Evolutionary conservation across 129 eudicot genomes (phyloP).

Genomic region (carrot (Daucus carota)): DNA sequence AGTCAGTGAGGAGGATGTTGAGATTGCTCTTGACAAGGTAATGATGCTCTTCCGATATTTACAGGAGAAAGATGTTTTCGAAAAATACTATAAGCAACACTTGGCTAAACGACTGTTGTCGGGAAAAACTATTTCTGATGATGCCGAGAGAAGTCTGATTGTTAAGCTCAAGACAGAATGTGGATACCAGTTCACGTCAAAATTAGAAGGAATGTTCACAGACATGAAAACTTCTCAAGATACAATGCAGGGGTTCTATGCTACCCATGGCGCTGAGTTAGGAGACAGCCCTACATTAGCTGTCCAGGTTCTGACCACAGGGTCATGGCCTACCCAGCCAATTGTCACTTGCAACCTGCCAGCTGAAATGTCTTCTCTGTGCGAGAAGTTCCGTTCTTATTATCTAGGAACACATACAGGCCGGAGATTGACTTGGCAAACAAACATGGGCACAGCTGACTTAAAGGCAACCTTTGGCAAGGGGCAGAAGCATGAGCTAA

Average conservation of each 20-base stretch:
- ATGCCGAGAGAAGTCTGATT: conserved; percentile 35
- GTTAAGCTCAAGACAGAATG: conserved; percentile 68
- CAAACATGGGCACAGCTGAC: conserved; percentile 88
- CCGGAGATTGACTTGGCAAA: conserved; percentile 75
- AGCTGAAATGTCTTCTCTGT: conserved; percentile 47
- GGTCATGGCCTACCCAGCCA: conserved; percentile 64
- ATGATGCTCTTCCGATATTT: conserved; percentile 76
- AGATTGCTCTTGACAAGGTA: conserved; percentile 64
- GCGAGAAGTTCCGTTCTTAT: conserved; percentile 69
- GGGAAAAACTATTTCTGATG: conserved; percentile 33
- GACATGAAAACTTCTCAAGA: conserved; percentile 85
- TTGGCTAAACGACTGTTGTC: conserved; percentile 30
- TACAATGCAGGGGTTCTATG: conserved; percentile 63
- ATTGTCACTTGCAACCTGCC: conserved; percentile 61
- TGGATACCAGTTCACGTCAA: conserved; percentile 83
- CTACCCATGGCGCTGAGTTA: conserved; percentile 43
- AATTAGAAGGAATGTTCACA: conserved; percentile 79
- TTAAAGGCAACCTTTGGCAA: conserved; percentile 60
- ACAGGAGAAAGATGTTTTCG: conserved; percentile 32
- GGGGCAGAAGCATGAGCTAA: conserved; percentile 66
- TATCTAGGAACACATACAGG: conserved; percentile 82
- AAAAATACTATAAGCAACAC: conserved; percentile 35
- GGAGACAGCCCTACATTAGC: conserved; percentile 46
- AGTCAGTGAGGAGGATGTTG: conserved; percentile 69
- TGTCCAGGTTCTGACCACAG: conserved; percentile 75